Base-by-base conservation (phyloP, 768 basidiomycete genomes). In the Lactifluus echinatus region DNA sequence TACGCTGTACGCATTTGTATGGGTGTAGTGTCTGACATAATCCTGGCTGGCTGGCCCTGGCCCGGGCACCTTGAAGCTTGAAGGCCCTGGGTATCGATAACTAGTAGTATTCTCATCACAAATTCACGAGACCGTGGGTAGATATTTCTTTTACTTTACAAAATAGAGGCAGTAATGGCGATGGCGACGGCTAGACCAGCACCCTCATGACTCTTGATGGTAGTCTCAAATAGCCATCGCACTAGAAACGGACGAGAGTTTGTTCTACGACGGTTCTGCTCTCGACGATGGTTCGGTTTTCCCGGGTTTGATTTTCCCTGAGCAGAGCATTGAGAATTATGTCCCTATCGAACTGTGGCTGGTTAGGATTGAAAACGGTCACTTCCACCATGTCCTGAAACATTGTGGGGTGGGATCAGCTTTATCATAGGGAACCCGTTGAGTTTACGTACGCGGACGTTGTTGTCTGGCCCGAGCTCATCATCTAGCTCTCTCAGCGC, bases 401-500 rank as follows among this genome's bases (percentile, higher is more conserved):
- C 19, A 40, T 4, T 5, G 23, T 21, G 17, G 15, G 10, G 23
- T 21, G 17, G 15, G 10, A 34, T 53, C 17, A 50, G 26, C 17
- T 19, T 36, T 4, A 34, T 15, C n/a, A 28, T 15, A 10, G 28
- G 26, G 4, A n/a, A 33, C 10, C 24, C 31, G 23, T 21, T 19
- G 12, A 1, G 8, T 23, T 12, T 39, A 47, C 63, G 43, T 17
- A 63, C 63, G 29, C 63, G 60, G 29, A 63, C 26, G 28, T 53
- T 57, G 23, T 58, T 45, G 4, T 12, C n/a, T 4, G 50, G 47
- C 26, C 51, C 60, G 43, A 63, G 56, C 1, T 47, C 3, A n/a
- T 58, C 60, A 19, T 63, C 63, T 3, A 63, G 43, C 47, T 63
- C 56, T 39, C 45, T 62, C 44, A 75, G 61, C 26, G 71, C 72